Evolutionary conservation across 2,329 filamentous ascomycete genomes (phyloP).

Genomic region (Stagonosporopsis chrysanthemi): DNA sequence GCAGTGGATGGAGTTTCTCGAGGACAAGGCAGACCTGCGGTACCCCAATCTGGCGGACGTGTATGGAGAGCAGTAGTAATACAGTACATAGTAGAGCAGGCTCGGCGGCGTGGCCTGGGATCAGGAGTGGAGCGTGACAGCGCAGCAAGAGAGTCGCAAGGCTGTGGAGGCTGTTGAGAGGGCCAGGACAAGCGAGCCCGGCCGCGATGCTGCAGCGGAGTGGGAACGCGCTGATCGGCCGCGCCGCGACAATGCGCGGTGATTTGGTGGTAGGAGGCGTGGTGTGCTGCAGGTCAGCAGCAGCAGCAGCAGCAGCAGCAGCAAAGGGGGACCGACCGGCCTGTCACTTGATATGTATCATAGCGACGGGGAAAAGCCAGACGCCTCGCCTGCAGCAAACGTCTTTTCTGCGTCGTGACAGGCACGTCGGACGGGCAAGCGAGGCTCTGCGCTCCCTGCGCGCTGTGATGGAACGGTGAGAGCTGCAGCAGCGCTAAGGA

Average conservation of each 20-base stretch:
- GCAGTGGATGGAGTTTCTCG: slow-evolving; percentile 88
- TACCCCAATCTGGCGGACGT: slow-evolving; percentile 75
- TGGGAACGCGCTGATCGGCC: slow-evolving; percentile 9
- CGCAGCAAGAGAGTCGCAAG: slow-evolving; percentile 8
- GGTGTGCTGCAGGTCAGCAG: no score
- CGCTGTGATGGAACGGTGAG: slow-evolving; percentile 5
- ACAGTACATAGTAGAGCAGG: no score
- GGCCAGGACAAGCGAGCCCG: slow-evolving; percentile 19
- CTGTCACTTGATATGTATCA: no score
- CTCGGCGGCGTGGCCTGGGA: background rate
- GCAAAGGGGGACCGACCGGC: slow-evolving; percentile 7
- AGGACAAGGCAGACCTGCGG: slow-evolving; percentile 87
- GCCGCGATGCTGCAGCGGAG: slow-evolving; percentile 19
- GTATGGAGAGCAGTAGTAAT: slow-evolving; percentile 37
- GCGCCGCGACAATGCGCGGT: slow-evolving; percentile 4
- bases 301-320: background rate
- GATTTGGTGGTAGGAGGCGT: no score
- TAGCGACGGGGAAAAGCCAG: slow-evolving; percentile 1
- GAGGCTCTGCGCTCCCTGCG: slow-evolving; percentile 8
- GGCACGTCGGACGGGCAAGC: slow-evolving; percentile 1
- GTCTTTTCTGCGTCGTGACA: background rate
- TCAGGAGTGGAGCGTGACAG: slow-evolving; percentile 12
- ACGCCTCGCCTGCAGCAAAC: background rate
- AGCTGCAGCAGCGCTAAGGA: slow-evolving; percentile 17
- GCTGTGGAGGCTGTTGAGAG: slow-evolving; percentile 15